Evolutionary conservation across 2,329 filamentous ascomycete genomes (phyloP), one percentile per base, ranked within the genome.

Genomic region (Aspergillus aculeatinus): DNA sequence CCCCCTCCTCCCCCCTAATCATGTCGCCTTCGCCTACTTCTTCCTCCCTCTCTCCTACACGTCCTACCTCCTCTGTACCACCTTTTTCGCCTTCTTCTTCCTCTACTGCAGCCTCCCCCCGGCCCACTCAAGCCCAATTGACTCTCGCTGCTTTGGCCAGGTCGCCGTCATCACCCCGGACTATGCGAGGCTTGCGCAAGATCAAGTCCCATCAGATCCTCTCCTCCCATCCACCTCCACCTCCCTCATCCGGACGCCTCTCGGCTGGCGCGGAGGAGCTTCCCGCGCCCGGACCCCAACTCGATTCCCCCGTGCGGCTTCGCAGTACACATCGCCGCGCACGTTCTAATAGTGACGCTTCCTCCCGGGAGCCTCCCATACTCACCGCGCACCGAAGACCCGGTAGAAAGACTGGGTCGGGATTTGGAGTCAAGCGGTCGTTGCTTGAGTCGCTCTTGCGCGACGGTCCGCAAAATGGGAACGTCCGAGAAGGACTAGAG

Each of bases 401-500:
- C 21, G 72, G 72, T 49, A 73, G 77, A 76, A 74, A 82, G 79
- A 72, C 81, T 67, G 65, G 78, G 67, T 67, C 74, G 73, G 67
- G 81, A 61, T 67, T 79, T 61, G 71, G 76, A 21, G 51, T 79
- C 25, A 80, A 83, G 75, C 70, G 81, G 72, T 76, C 81, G 72
- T 68, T 81, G 23, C 77, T 97, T 29, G 91, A 96, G 72, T 82
- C 86, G 64, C 83, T 96, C 50, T 82, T 97, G 51, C 87, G 91
- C 66, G 91, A 94, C 63, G 93, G 92, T 0, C 91, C 92, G 1
- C 85, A 87, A 1, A 84, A 87, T 65, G 89, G 87, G 21, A 87
- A 95, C 54, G 69, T 79, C 14, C 64, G 69, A 0, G 76, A 77
- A 53, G 76, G 74, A 2, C 68, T 83, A 27, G 73, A 79, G 58